These are phyloP conservation scores for Cucurbita pepo DNA, from an alignment of 306 rosid species.

Conservation along the genomic window DNA sequence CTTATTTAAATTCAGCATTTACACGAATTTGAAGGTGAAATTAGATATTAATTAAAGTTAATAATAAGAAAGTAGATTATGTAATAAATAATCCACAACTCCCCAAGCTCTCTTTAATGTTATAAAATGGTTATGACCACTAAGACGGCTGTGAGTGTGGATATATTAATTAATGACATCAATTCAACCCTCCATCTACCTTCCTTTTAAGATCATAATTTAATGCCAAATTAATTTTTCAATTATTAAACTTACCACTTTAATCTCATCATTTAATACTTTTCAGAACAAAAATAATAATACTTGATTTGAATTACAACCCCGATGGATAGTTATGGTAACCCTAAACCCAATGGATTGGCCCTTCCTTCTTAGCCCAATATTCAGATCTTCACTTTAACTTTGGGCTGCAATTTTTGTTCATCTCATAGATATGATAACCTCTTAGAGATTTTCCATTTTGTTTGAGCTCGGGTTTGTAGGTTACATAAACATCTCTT, in stretches of 20 bases:
- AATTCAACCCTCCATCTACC: background rate
- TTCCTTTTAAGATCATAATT: background rate
- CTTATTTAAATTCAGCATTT: background rate
- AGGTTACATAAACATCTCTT: no score
- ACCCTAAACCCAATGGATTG: background rate
- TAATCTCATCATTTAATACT: background rate
- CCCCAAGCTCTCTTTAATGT: background rate
- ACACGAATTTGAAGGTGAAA: background rate
- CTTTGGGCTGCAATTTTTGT: background rate
- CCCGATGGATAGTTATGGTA: background rate
- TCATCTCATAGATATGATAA: background rate
- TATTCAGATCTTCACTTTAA: background rate
- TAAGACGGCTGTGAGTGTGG: background rate
- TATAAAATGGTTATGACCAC: background rate
- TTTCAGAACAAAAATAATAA: background rate
- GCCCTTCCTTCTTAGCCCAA: background rate
- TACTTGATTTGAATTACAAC: background rate
- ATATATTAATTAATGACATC: background rate
- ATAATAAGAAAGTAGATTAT: background rate
- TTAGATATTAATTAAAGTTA: background rate
- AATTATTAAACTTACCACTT: background rate
- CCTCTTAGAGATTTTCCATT: no score
- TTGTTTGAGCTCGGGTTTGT: no score
- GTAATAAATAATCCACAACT: background rate
- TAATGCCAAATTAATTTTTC: background rate